These are phyloP conservation scores for Enterocytospora artemiae DNA, from an alignment of 371 early-diverging fungal genomes.

Conservation along the genomic window DNA sequence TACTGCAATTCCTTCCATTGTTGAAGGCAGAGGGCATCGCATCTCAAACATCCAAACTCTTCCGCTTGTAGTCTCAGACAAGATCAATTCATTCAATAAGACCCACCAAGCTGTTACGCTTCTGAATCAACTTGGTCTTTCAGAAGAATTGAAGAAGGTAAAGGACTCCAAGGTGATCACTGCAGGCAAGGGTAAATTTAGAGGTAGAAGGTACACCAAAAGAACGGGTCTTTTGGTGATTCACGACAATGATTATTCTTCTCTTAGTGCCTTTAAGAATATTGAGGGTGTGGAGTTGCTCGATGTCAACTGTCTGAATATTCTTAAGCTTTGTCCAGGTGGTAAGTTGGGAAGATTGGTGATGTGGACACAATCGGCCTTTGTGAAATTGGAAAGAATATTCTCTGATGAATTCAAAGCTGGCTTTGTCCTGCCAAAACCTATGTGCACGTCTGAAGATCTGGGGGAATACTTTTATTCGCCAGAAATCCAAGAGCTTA, in stretches of 20 bases:
- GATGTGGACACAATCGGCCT: slow-evolving; percentile 95
- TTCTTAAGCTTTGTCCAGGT: slow-evolving; percentile 95
- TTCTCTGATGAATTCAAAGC: slow-evolving; percentile 84
- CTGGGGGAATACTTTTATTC: slow-evolving; percentile 87
- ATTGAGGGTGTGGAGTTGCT: slow-evolving; percentile 92
- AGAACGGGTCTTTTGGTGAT: slow-evolving; percentile 93
- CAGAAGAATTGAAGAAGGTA: slow-evolving; percentile 87
- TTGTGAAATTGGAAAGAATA: slow-evolving; percentile 79
- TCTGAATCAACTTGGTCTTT: slow-evolving; percentile 80
- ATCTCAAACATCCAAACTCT: slow-evolving; percentile 80
- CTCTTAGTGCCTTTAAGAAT: slow-evolving; percentile 92
- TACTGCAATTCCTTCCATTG: slow-evolving; percentile 81
- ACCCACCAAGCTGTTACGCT: slow-evolving; percentile 86
- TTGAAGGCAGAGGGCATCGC: slow-evolving; percentile 94
- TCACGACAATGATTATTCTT: slow-evolving; percentile 71
- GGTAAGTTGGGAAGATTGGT: slow-evolving; percentile 96
- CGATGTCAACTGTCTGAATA: slow-evolving; percentile 75
- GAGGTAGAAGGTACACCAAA: slow-evolving; percentile 93
- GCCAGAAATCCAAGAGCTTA: slow-evolving; percentile 83
- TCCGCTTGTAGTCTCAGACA: slow-evolving; percentile 80
- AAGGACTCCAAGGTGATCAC: slow-evolving; percentile 85
- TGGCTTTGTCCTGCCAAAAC: slow-evolving; percentile 75
- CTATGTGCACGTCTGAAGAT: slow-evolving; percentile 81
- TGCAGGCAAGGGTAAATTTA: slow-evolving; percentile 93
- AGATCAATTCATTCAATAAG: slow-evolving; percentile 72